Conservation (phyloP, 371 early-diverging fungal species). For the Mucor piriformis region DNA sequence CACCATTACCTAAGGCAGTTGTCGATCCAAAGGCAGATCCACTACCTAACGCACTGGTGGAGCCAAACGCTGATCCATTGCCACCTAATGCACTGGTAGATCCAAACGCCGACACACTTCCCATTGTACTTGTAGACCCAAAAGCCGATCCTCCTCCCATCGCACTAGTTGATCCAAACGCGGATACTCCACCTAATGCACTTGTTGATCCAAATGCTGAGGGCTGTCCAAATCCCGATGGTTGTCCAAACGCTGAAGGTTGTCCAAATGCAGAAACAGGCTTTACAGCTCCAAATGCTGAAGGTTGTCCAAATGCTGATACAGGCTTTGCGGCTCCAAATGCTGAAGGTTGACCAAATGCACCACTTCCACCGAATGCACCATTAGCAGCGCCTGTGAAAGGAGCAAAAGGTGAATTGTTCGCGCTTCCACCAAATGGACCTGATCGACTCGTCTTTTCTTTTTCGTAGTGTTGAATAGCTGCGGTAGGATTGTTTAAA, state of each 20-base stretch:
- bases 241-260: slow-evolving; percentile 11
- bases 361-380: slow-evolving; percentile 28
- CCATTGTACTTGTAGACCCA: slow-evolving; percentile 26
- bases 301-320: slow-evolving; percentile 25
- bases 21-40: slow-evolving; percentile 32
- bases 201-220: slow-evolving; percentile 30
- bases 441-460: slow-evolving; percentile 34
- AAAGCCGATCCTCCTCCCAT: slow-evolving; percentile 31
- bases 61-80: slow-evolving; percentile 32
- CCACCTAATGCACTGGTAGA: slow-evolving; percentile 14
- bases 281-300: slow-evolving; percentile 16
- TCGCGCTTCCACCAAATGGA: slow-evolving; percentile 31
- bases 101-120: slow-evolving; percentile 14
- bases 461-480: slow-evolving; percentile 44
- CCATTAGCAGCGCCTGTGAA: slow-evolving; percentile 26
- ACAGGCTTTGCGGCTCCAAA: slow-evolving; percentile 18
- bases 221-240: slow-evolving; percentile 11
- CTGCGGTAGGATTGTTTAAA: slow-evolving; percentile 29
- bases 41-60: slow-evolving; percentile 8
- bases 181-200: slow-evolving; percentile 15
- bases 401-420: slow-evolving; percentile 32
- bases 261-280: slow-evolving; percentile 33
- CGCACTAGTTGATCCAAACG: slow-evolving; percentile 29
- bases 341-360: slow-evolving; percentile 26
- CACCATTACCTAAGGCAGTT: background rate